Base-by-base conservation (phyloP, 2,329 filamentous ascomycete genomes). In the Talaromyces sp. region DNA sequence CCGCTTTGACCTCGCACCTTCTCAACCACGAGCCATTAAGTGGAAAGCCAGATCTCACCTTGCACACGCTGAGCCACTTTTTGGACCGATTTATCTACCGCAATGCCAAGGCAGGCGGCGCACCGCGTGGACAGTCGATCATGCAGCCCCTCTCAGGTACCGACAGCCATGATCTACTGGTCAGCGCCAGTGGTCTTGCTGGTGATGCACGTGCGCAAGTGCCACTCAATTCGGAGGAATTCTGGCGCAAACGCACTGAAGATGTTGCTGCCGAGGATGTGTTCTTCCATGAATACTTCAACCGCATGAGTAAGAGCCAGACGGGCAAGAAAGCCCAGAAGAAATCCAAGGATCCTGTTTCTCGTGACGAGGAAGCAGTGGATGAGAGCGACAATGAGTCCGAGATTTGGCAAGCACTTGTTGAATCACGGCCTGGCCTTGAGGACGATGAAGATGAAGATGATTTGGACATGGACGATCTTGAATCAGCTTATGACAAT, bases 221-320 rank as follows among this genome's bases (percentile, higher is more conserved):
- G 82, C 84, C 88, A 2, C 84, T 99, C 77, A 99, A 99, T 78
- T 90, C 90, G 1, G 90, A 96, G 68, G 83, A 87, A 3, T 99
- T 99, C 83, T 97, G 93, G 92, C 89, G 89, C 72, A 92, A 92
- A 85, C 93, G 92, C 80, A 84, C 86, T n/a, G 89, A 92, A 68
- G 89, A 98, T 62, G 90, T 99, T 52, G 88, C 90, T 3, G 92
- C 88, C 0, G 93, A 99, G 69, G 95, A 99, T 75, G 91, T 93
- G 45, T 99, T 99, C 86, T 99, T 99, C 86, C 95, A 99, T 78
- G 89, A 92, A 70, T 99, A 99, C 85, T 99, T 99, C 79, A 89
- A 87, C 66, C 86, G 89, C 67, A 79, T 91, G 63, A 87, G 88
- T 68, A 92, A 88, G 77, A 85, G 82, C 70, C 83, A 84, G 72